Base-by-base conservation (phyloP, 2,329 filamentous ascomycete genomes). In the Colletotrichum falcatum region DNA sequence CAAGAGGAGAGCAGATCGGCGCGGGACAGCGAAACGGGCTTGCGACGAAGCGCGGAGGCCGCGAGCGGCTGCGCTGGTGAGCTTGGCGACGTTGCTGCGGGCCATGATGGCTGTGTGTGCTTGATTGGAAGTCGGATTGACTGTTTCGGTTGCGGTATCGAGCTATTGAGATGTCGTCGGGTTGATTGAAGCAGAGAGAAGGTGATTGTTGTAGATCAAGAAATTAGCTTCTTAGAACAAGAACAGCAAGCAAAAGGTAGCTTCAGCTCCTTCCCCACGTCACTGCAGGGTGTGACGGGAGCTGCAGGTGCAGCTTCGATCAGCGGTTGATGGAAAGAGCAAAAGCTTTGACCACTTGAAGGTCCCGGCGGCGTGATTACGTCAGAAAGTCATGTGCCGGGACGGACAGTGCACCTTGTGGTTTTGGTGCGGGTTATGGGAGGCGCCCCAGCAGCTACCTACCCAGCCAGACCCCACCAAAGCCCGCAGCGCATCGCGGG, bases 1-100 rank as follows among this genome's bases (percentile, higher is more conserved):
- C 37, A 53, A 48, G 55, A 62, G 48, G 46, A 39, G 51, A 60
- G 53, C 23, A 59, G 64, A 37, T 56, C 64, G 63, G 18, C 61
- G 68, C 53, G 68, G 63, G 28, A 65, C 44, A 28, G 53, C 70
- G 23, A 77, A 65, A 64, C 75, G 77, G 33, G 70, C 65, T 35
- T 72, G 62, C 65, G 70, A 75, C 33, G 75, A 74, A 11, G 65
- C 75, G 64, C 76, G 78, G 61, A 82, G 63, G 64, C 78, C 76
- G 70, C 79, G 80, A 59, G 75, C 73, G 72, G 81, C 77, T 68
- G 80, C 73, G 65, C 82, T 80, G 54, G 81, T 79, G 67, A 84
- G 77, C 73, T 81, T 81, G 61, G 75, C 68, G 74, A 83, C 65
- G 72, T 70, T 76, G 51, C 75, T 62, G 64, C 78, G 78, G 39